A percentile compares a stretch with the other conserved stretches of the same genome.
phyloP scores from a whole-genome alignment of 2,329 filamentous ascomycete genomes.

The Fonsecaea pugnacius region DNA sequence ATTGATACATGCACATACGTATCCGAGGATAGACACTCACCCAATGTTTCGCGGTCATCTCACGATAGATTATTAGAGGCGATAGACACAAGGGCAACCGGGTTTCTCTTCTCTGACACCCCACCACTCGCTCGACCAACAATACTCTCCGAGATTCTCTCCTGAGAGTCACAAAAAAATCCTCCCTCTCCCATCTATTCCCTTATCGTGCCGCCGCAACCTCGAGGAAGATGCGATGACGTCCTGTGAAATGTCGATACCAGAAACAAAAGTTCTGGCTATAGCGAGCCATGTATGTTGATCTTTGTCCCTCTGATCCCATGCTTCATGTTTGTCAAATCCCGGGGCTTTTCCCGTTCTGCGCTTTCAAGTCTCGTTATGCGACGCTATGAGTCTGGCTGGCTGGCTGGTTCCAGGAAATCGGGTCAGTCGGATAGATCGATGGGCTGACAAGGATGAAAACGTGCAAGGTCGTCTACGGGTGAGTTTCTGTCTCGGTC shows the following conservation, averaged over 20 bases:
- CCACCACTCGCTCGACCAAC: not conserved
- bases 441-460: not conserved
- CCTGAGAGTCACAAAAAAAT: too few species aligned
- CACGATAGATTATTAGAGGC: not conserved
- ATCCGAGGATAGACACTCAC: not conserved
- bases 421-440: not conserved
- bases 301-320: constrained; percentile 18
- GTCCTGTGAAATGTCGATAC: constrained; percentile 44
- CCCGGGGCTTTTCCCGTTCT: not conserved
- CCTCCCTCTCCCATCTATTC: not conserved
- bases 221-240: constrained; percentile 3
- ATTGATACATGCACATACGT: not conserved
- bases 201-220: too few species aligned
- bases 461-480: constrained; percentile 4
- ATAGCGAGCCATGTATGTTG: constrained; percentile 89
- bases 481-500: constrained; percentile 3
- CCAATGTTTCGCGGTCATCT: not conserved
- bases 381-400: not conserved
- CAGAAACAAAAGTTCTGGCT: constrained; percentile 75
- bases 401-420: not conserved
- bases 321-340: constrained; percentile 1
- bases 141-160: not conserved
- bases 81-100: not conserved
- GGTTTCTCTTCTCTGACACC: not conserved
- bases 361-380: not conserved